Base-by-base conservation (phyloP, 305 asterid species). In the Fraxinus platypoda region DNA sequence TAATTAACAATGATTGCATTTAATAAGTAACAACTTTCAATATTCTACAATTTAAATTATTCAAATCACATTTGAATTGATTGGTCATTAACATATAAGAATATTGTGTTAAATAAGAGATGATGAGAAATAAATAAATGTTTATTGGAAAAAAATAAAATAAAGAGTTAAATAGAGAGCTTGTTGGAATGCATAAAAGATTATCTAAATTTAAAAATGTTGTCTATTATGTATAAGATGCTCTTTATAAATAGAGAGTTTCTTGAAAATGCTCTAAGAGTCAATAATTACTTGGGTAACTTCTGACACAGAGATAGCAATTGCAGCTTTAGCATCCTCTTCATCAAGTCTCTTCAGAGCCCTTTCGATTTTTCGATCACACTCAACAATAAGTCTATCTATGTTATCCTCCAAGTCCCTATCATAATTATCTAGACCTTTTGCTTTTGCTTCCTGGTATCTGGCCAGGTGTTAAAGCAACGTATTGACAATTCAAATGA, bases 241-340 rank as follows among this genome's bases (percentile, higher is more conserved):
- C 52, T 43, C 54, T 41, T 9, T 41, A 41, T 41, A 41, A 41
- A 41, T 41, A 41, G 49, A 41, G 13, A 41, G 15, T 41, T 41
- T 41, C 49, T 41, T 41, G 49, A 17, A 9, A 17, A 11, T 41
- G 49, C 49, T 41, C 31, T 23, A 34, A 70, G 59, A 19, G 11
- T 26, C 13, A 2, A 1, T 28, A n/a, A 62, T 35, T 80, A 90
- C 99, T 92, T 77, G 92, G 64, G 99, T 93, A 75, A 95, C 98
- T 87, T 94, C 98, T 66, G 98, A 87, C 25, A 95, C 97, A 0
- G 98, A 95, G 83, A 95, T 95, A 13, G 97, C 98, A 76, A 94
- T 92, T 70, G 98, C 99, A 28, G 99, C 97, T 90, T 94, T 95
- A 77, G 99, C 98, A 86, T 94, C 98, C 87, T 95, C 98, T 76